Percentiles rank a stretch among this genome's conserved stretches.
Conservation (phyloP, 768 basidiomycete species). For the Floccularia luteovirens region DNA sequence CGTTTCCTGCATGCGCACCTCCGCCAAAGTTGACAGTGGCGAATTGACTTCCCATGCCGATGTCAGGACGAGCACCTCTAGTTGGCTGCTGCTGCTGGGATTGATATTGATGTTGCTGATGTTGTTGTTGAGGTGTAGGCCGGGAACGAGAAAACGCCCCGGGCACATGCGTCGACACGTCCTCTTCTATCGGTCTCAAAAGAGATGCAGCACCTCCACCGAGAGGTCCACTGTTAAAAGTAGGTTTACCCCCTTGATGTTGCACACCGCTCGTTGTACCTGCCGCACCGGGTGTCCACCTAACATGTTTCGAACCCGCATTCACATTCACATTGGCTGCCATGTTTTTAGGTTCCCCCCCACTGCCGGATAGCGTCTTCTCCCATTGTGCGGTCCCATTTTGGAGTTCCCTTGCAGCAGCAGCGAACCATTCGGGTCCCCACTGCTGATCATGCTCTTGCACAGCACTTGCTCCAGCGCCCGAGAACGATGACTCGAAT, state of each 20-base stretch:
- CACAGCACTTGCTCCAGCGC: not conserved
- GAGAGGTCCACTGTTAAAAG: not conserved
- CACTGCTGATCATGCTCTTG: slow-evolving; percentile 13
- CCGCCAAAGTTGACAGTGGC: not conserved
- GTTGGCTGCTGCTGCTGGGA: not conserved
- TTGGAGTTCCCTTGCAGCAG: slow-evolving; percentile 1
- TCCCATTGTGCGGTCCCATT: not conserved
- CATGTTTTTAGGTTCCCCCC: slow-evolving; percentile 5
- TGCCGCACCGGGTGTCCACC: not conserved
- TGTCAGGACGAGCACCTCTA: not conserved
- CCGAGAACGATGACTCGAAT: no score
- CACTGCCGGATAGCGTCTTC: not conserved
- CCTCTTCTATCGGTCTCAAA: no score
- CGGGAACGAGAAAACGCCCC: no score
- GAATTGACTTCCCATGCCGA: not conserved
- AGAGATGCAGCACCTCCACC: no score
- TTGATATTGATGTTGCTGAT: not conserved
- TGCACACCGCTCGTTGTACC: not conserved
- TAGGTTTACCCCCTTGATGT: not conserved
- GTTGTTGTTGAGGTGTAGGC: not conserved
- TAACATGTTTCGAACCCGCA: not conserved
- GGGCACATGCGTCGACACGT: no score
- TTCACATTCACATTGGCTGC: no score
- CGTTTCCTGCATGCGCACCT: no score
- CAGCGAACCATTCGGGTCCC: slow-evolving; percentile 4